Percentiles rank a stretch among this genome's conserved stretches.
These are phyloP conservation scores for Euphorbia schlechtendalii DNA, from an alignment of 441 rosid species.

Conservation along the genomic window DNA sequence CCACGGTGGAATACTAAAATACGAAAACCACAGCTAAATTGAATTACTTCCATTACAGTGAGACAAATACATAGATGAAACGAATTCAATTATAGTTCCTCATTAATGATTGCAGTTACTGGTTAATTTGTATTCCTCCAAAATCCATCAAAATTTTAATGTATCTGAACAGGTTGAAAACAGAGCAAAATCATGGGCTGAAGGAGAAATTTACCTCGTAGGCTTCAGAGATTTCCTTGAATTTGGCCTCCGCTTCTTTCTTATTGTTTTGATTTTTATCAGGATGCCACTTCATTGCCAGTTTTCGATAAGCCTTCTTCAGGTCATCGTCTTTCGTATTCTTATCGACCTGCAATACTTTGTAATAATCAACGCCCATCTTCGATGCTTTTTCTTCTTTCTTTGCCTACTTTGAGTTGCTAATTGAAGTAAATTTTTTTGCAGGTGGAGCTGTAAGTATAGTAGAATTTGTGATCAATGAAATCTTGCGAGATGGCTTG, in stretches of 20 bases:
- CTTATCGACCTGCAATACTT: slow-evolving; percentile 60
- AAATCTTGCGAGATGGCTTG: background rate
- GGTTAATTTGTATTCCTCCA: background rate
- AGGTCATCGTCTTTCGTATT: slow-evolving; percentile 69
- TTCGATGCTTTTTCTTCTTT: background rate
- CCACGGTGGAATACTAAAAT: background rate
- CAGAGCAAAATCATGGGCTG: too few species aligned
- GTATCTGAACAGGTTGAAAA: too few species aligned
- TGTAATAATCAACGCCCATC: slow-evolving; percentile 88
- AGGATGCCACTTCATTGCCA: slow-evolving; percentile 95
- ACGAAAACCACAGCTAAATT: background rate
- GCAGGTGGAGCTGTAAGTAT: background rate
- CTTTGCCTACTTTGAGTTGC: background rate
- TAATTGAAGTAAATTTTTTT: background rate
- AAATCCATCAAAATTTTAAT: background rate
- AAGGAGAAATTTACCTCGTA: slow-evolving; percentile 50
- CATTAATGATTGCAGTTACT: background rate
- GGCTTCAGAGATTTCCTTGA: slow-evolving; percentile 92
- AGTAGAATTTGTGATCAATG: background rate
- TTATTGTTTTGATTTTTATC: slow-evolving; percentile 82
- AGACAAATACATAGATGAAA: background rate
- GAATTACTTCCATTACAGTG: too few species aligned
- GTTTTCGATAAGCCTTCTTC: slow-evolving; percentile 89
- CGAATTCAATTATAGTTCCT: background rate
- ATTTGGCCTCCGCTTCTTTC: slow-evolving; percentile 86